Base-by-base conservation (phyloP, 2,329 filamentous ascomycete species). In the Penicillium fuscoglaucum region DNA sequence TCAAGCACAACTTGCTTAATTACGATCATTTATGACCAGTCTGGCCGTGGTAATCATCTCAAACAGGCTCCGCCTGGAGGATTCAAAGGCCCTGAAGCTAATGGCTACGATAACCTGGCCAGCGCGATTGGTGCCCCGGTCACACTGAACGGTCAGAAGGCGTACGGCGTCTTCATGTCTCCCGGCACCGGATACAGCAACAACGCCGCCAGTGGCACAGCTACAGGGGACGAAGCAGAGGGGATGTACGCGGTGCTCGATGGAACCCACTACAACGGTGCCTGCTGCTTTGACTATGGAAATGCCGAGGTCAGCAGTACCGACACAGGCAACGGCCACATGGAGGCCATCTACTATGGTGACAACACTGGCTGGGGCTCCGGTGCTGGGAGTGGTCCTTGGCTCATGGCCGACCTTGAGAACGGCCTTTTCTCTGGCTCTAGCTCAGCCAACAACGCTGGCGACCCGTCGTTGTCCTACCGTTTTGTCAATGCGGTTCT, bases 391-490 rank as follows among this genome's bases (percentile, higher is more conserved):
- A 79, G 64, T 44, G 86, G 87, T 0, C 87, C 87, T 0, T 89
- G 86, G 87, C 69, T 89, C 64, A 88, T 89, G 85, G 86, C 85
- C 0, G 87, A 89, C 71, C 79, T 89, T 0, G 87, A 89, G 69
- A 87, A 89, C 61, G 84, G 84, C 4, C 74, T 89, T 2, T 89
- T 88, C 74, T 86, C 85, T 0, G 86, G 85, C 15, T 10, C 52
- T 0, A 78, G 69, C 58, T 28, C 77, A 2, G 69, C 66, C 1
- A 70, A 80, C 53, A 87, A 88, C 68, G 49, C 78, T 1, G 79
- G 57, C 1, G 78, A 87, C 63, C 83, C 83, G 7, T 79, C 82
- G 0, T 75, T 87, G 57, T 75, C 77, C 1, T 72, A 75, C 59
- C 82, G 85, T 0, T 89, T 89, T 69, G 61, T 85, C 49, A 87